A percentile compares a stretch with the other conserved stretches of the same genome.
Evolutionary conservation across 495 filamentous ascomycete genomes (phyloP).

Genomic region (Lasiosphaeris hirsuta): DNA sequence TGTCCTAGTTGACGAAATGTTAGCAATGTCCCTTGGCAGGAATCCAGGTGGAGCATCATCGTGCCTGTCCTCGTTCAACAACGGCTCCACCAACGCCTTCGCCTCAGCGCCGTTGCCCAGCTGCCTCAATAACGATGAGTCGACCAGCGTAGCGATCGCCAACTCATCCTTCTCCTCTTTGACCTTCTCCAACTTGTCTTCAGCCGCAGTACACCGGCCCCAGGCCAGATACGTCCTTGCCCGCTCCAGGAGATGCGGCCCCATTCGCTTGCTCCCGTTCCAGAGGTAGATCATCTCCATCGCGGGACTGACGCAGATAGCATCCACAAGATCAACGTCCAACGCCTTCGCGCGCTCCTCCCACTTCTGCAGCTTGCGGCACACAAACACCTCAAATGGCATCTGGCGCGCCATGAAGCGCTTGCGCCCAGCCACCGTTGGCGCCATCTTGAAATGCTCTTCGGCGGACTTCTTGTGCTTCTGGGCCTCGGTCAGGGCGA

Average conservation of each 20-base stretch:
- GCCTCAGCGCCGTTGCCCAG: constrained; percentile 61
- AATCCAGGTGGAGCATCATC: constrained; percentile 18
- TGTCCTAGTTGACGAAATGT: constrained; percentile 30
- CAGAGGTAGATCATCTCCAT: constrained; percentile 98
- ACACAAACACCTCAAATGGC: constrained; percentile 86
- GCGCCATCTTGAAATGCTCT: constrained; percentile 67
- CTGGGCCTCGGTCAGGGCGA: constrained; percentile 27
- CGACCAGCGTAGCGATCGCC: constrained; percentile 62
- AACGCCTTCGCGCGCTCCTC: constrained; percentile 70
- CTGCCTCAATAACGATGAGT: constrained; percentile 64
- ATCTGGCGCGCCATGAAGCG: constrained; percentile 83
- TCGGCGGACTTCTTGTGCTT: constrained; percentile 59
- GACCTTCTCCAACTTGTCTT: constrained; percentile 55
- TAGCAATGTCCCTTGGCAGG: constrained; percentile 1
- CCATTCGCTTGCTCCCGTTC: constrained; percentile 80
- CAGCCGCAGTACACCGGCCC: constrained; percentile 52
- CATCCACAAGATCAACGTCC: constrained; percentile 71
- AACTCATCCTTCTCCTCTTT: constrained; percentile 74
- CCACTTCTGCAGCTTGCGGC: constrained; percentile 87
- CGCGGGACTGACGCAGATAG: constrained; percentile 75
- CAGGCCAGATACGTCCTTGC: constrained; percentile 64
- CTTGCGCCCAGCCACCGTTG: constrained; percentile 77
- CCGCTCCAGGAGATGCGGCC: constrained; percentile 55
- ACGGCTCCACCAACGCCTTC: constrained; percentile 55
- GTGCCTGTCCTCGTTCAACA: constrained; percentile 62